Percentiles rank a stretch among this genome's conserved stretches.
These are phyloP conservation scores for Sporisorium sorghi DNA, from an alignment of 1,284 basidiomycete species.

Conservation along the genomic window DNA sequence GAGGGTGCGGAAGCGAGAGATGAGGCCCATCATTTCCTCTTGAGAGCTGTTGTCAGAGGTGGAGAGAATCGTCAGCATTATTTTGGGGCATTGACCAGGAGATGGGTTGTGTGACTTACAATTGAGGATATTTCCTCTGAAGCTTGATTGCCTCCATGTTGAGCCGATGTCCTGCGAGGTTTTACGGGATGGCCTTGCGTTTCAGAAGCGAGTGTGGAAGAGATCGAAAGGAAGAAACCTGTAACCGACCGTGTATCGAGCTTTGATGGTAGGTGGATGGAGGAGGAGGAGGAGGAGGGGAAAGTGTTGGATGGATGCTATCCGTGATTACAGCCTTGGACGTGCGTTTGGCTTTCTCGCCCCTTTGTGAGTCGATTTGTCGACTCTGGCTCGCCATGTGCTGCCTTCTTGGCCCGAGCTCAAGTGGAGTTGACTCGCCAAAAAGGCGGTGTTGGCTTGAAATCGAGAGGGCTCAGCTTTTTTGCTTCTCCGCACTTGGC, in stretches of 20 bases:
- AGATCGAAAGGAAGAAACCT: not conserved
- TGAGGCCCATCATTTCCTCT: slow-evolving; percentile 69
- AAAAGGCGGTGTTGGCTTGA: not conserved
- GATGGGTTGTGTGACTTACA: slow-evolving; percentile 76
- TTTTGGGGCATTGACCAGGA: no score
- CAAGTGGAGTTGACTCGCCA: slow-evolving; percentile 6
- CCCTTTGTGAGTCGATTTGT: not conserved
- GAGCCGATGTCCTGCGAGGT: not conserved
- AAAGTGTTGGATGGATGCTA: not conserved
- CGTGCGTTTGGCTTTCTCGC: not conserved
- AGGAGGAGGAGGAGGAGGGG: not conserved
- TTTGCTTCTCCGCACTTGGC: slow-evolving; percentile 3
- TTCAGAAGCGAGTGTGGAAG: not conserved
- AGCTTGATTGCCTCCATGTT: slow-evolving; percentile 84
- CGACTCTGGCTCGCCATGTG: slow-evolving; percentile 1
- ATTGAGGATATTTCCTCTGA: slow-evolving; percentile 92
- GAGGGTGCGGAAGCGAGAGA: slow-evolving; percentile 61
- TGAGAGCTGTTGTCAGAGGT: slow-evolving; percentile 55
- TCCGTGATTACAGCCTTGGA: not conserved
- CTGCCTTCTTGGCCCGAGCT: not conserved
- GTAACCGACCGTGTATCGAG: not conserved
- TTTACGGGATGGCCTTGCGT: not conserved
- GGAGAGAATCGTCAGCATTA: not conserved
- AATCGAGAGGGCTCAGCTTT: slow-evolving; percentile 1
- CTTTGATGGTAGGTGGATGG: slow-evolving; percentile 1